A percentile compares a stretch with the other conserved stretches of the same genome.
Conservation (phyloP, 306 rosid genomes). For the Glycine tomentella region DNA sequence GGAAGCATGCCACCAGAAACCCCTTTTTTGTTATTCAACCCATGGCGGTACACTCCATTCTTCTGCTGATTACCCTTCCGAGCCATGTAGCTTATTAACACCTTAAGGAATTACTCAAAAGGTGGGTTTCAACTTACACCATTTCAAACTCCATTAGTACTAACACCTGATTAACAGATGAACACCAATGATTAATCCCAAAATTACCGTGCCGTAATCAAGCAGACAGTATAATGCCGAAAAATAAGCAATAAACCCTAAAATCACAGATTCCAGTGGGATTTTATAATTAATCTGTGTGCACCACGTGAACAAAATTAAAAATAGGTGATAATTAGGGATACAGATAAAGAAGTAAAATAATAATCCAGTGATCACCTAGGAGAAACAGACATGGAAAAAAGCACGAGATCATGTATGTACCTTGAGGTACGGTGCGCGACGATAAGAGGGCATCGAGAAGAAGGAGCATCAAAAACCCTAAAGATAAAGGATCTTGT, state of each 20-base stretch:
- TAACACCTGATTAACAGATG: constrained; percentile 35
- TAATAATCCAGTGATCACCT: constrained; percentile 30
- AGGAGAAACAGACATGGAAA: constrained; percentile 10
- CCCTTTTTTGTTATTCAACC: constrained; percentile 62
- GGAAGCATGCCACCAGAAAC: constrained; percentile 62
- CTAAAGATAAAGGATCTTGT: constrained; percentile 27
- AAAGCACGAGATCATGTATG: constrained; percentile 32
- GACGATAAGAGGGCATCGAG: constrained; percentile 17
- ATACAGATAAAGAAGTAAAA: constrained; percentile 37
- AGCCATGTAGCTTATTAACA: constrained; percentile 62
- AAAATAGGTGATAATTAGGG: background rate
- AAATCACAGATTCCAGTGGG: constrained; percentile 10
- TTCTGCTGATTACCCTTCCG: constrained; percentile 93
- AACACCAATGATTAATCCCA: constrained; percentile 16
- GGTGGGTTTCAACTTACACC: constrained; percentile 40
- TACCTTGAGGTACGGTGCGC: constrained; percentile 44
- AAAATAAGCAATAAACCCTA: constrained; percentile 32
- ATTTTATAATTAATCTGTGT: background rate
- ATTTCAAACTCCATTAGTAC: constrained; percentile 44
- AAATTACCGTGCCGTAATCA: constrained; percentile 23
- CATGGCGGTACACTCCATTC: constrained; percentile 68
- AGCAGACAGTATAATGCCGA: background rate
- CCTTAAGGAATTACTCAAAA: constrained; percentile 34
- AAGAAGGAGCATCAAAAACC: constrained; percentile 42
- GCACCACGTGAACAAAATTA: constrained; percentile 4